phyloP scores from a whole-genome alignment of 2,329 filamentous ascomycete species.

The Truncatella angustata region DNA sequence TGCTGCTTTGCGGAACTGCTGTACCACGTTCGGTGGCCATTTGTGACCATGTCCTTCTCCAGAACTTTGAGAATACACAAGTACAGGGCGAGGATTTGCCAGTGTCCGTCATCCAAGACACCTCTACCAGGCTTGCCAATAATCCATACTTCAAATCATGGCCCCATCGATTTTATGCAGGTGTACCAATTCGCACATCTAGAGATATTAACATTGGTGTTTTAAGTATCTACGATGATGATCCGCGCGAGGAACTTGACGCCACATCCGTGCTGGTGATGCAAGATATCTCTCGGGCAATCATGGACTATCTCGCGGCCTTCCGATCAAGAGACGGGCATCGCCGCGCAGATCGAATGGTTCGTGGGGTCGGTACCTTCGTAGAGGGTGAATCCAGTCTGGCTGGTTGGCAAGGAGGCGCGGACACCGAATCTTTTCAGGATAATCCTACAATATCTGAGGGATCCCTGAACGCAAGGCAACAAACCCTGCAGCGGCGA shows the following conservation, averaged over 20 bases:
- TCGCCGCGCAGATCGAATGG: conserved; percentile 19
- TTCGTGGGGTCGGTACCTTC: conserved; percentile 19
- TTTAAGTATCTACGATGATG: conserved; percentile 10
- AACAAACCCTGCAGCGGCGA: conserved; percentile 13
- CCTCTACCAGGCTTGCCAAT: conserved; percentile 24
- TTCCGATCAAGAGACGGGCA: conserved; percentile 7
- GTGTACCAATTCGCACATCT: conserved; percentile 13
- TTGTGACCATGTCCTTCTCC: conserved; percentile 25
- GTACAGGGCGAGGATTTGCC: conserved; percentile 20
- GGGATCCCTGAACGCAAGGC: conserved; percentile 17
- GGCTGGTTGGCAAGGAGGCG: conserved; percentile 14
- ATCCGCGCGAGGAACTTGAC: conserved; percentile 7
- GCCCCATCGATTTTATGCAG: conserved; percentile 16
- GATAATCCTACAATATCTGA: conserved; percentile 13
- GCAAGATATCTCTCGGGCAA: conserved; percentile 14
- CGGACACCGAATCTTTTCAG: conserved; percentile 14
- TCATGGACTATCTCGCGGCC: conserved; percentile 15
- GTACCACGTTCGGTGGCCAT: conserved; percentile 28
- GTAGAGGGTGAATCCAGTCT: conserved; percentile 20
- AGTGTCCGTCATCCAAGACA: conserved; percentile 32
- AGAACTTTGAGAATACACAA: neutral
- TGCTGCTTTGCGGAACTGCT: conserved; percentile 27
- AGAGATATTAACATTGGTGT: conserved; percentile 18
- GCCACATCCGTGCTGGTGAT: conserved; percentile 7
- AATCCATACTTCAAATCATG: conserved; percentile 16